Evolutionary conservation across 2,329 filamentous ascomycete species (phyloP).

Genomic region (Onygenales sp.): DNA sequence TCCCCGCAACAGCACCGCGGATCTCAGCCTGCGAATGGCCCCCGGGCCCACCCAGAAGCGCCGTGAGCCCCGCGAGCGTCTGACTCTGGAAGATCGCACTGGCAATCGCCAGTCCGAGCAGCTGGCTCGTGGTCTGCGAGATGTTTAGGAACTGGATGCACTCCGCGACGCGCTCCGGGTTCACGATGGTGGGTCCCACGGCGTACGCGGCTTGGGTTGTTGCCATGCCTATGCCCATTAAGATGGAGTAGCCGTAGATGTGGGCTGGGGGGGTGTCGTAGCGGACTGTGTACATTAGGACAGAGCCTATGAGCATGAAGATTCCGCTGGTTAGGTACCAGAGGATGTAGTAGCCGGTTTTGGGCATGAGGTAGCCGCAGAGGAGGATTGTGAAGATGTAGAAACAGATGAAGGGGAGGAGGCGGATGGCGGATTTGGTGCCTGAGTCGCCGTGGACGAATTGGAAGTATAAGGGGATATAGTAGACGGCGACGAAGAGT

Average conservation of each 20-base stretch:
- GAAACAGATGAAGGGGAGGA: slow-evolving; percentile 24
- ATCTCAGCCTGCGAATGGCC: slow-evolving; percentile 20
- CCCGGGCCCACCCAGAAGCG: slow-evolving; percentile 18
- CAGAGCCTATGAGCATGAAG: slow-evolving; percentile 14
- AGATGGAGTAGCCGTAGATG: slow-evolving; percentile 23
- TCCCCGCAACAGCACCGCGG: slow-evolving; percentile 21
- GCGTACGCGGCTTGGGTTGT: slow-evolving; percentile 29
- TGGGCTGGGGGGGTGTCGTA: slow-evolving; percentile 9
- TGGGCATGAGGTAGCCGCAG: slow-evolving; percentile 14
- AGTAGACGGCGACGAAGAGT: slow-evolving; percentile 39
- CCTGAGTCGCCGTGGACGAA: slow-evolving; percentile 37
- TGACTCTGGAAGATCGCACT: slow-evolving; percentile 20
- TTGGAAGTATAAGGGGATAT: slow-evolving; percentile 47
- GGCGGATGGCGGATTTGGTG: slow-evolving; percentile 19
- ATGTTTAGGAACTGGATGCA: slow-evolving; percentile 35
- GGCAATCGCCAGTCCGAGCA: slow-evolving; percentile 3
- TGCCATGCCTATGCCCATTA: slow-evolving; percentile 32
- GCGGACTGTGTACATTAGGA: slow-evolving; percentile 13
- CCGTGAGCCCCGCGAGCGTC: slow-evolving; percentile 18
- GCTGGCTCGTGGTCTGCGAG: slow-evolving; percentile 9
- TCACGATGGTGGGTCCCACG: slow-evolving; percentile 28
- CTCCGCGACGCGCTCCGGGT: slow-evolving; percentile 18
- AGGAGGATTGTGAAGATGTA: slow-evolving; percentile 14
- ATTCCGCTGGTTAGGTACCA: slow-evolving; percentile 18
- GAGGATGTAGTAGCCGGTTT: slow-evolving; percentile 16